Conservation (phyloP, 129 eudicot genomes). For the Erigeron canadensis region DNA sequence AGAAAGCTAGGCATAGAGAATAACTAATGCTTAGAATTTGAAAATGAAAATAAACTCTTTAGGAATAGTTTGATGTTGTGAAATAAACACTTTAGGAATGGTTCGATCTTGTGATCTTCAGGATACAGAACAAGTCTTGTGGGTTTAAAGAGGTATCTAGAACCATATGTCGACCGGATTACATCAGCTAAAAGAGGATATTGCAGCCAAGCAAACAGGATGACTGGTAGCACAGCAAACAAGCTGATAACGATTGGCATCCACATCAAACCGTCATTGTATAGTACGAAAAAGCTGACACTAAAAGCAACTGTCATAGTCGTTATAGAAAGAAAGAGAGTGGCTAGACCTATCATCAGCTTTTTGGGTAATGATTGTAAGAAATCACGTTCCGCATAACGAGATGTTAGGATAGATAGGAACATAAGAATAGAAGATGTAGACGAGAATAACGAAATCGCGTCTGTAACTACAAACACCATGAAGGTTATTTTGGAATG, state of each 20-base stretch:
- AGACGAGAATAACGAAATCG: slow-evolving; percentile 41
- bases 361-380: slow-evolving; percentile 41
- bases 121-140: slow-evolving; percentile 18
- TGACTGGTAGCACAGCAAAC: slow-evolving; percentile 37
- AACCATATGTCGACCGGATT: slow-evolving; percentile 40
- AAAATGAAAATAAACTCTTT: neutral
- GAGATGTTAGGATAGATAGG: slow-evolving; percentile 51
- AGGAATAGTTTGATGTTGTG: neutral
- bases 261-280: slow-evolving; percentile 28
- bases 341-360: slow-evolving; percentile 33
- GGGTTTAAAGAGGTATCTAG: slow-evolving; percentile 33
- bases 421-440: slow-evolving; percentile 47
- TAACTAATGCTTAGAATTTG: neutral
- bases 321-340: slow-evolving; percentile 38
- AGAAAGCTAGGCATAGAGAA: neutral
- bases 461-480: slow-evolving; percentile 37
- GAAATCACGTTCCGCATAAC: slow-evolving; percentile 64
- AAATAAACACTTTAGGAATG: neutral
- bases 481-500: slow-evolving; percentile 15
- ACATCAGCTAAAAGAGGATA: slow-evolving; percentile 50
- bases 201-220: slow-evolving; percentile 41
- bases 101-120: slow-evolving; percentile 1
- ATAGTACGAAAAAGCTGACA: slow-evolving; percentile 37
- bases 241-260: slow-evolving; percentile 31
- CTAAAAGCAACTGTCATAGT: slow-evolving; percentile 41